Conservation (phyloP, 805 yeast genomes). For the Cyberlindnera euphorbiiphila region DNA sequence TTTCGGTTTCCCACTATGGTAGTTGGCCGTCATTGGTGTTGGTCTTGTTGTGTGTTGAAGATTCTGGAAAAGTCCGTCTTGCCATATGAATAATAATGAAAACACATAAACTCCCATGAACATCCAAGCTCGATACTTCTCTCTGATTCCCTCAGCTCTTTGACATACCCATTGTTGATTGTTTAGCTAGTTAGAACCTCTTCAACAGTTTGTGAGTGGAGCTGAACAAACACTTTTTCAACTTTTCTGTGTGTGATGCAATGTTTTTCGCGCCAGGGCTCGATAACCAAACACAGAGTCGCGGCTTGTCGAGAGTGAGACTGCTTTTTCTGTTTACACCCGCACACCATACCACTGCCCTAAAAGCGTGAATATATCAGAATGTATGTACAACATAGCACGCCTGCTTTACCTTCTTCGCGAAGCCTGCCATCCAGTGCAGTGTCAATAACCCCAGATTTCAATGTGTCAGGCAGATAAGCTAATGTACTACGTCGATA, state of each 20-base stretch:
- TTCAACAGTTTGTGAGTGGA: conserved; percentile 9
- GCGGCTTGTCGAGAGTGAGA: conserved; percentile 11
- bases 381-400: background rate
- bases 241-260: conserved; percentile 22
- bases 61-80: too few species aligned
- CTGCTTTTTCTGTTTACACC: conserved; percentile 22
- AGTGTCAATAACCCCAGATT: conserved; percentile 7
- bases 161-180: conserved; percentile 31
- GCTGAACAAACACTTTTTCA: conserved; percentile 21
- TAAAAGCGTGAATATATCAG: conserved; percentile 5
- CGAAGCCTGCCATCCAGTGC: background rate
- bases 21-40: too few species aligned
- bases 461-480: too few species aligned
- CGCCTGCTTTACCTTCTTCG: too few species aligned
- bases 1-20: too few species aligned
- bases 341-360: conserved; percentile 12
- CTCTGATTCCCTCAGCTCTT: conserved; percentile 1
- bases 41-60: too few species aligned
- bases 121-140: background rate
- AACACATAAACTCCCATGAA: background rate
- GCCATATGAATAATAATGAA: too few species aligned
- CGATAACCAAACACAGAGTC: conserved; percentile 13
- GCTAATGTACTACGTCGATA: too few species aligned
- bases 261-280: conserved; percentile 19
- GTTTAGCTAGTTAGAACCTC: conserved; percentile 23